Base-by-base conservation (phyloP, 805 yeast genomes). In the Schizosaccharomyces lindneri region DNA sequence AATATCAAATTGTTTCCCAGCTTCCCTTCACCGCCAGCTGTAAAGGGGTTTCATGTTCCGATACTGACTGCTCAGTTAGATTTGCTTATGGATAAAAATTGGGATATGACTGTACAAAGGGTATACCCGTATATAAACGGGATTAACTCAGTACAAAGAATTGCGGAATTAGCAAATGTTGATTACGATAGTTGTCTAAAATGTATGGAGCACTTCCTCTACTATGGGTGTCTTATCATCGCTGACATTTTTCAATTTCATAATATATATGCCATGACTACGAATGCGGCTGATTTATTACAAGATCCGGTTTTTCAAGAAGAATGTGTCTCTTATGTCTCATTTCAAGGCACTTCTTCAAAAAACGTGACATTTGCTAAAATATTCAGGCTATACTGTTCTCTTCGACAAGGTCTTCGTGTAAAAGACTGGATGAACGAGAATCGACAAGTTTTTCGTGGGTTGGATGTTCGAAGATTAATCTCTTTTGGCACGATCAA, bases 71-170 rank as follows among this genome's bases (percentile, higher is more conserved):
- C 93, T 0, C 81, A 82, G 61, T 73, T 93, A 43, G 77, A 78
- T 36, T 73, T 79, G 48, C 75, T 93, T 64, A 82, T 87, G 55
- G 98, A 93, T 70, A 84, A 85, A 7, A 84, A 85, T 67, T 93
- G 98, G 97, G 98, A 93, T 71, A 97, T 97, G 1, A 90, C 97
- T 1, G 84, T 93, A 93, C 75, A 87, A 59, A 83, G 85, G 66
- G 57, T 51, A 60, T 72, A 87, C 11, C 95, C 96, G 0, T 84
- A 76, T 65, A 87, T 93, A 60, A 81, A 93, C 67, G 98, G 99
- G 1, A 76, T 88, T 60, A 90, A 90, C 69, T 85, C 93, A 5
- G 81, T 93, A 21, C 76, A 81, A 46, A 77, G 78, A 62, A 90
- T 94, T 48, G 80, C 95, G 21, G 80, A 81, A 61, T 71, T 88